A percentile compares a stretch with the other conserved stretches of the same genome.
Evolutionary conservation across 768 basidiomycete species (phyloP).

Genomic region (Piloderma croceum): DNA sequence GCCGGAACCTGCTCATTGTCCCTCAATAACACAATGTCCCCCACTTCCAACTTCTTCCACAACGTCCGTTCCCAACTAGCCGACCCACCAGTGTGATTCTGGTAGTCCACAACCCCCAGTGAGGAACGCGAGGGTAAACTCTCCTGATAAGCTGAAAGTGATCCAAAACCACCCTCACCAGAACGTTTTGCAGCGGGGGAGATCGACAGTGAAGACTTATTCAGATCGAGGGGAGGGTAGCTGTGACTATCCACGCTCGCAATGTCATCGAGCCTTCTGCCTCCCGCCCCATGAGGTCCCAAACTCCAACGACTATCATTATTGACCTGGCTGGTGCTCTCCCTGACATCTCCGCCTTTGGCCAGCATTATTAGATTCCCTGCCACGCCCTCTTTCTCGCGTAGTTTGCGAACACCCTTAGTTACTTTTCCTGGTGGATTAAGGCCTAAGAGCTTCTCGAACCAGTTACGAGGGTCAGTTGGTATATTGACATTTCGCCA

Average conservation of each 20-base stretch:
- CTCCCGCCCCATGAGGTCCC: constrained; percentile 36
- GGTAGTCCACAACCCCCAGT: constrained; percentile 79
- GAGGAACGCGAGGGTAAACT: constrained; percentile 52
- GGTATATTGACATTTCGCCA: constrained; percentile 92
- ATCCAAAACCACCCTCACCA: constrained; percentile 35
- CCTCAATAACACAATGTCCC: constrained; percentile 85
- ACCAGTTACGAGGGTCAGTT: constrained; percentile 66
- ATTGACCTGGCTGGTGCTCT: constrained; percentile 31
- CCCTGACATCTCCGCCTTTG: constrained; percentile 36
- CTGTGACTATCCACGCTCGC: constrained; percentile 61
- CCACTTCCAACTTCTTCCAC: constrained; percentile 98
- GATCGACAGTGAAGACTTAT: constrained; percentile 29
- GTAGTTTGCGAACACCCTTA: constrained; percentile 78
- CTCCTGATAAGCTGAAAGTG: constrained; percentile 46
- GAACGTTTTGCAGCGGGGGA: constrained; percentile 24
- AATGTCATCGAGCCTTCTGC: constrained; percentile 59
- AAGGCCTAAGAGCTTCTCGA: constrained; percentile 66
- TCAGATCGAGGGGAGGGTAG: constrained; percentile 48
- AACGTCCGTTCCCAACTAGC: constrained; percentile 91
- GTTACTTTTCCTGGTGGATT: constrained; percentile 72
- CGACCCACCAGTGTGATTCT: constrained; percentile 57
- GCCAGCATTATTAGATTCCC: constrained; percentile 60
- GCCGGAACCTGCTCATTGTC: constrained; percentile 97
- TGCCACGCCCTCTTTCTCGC: constrained; percentile 73
- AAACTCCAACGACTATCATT: constrained; percentile 41